Evolutionary conservation across 805 yeast genomes (phyloP), one percentile per base, ranked within the genome.

Genomic region (Metschnikowia matae): DNA sequence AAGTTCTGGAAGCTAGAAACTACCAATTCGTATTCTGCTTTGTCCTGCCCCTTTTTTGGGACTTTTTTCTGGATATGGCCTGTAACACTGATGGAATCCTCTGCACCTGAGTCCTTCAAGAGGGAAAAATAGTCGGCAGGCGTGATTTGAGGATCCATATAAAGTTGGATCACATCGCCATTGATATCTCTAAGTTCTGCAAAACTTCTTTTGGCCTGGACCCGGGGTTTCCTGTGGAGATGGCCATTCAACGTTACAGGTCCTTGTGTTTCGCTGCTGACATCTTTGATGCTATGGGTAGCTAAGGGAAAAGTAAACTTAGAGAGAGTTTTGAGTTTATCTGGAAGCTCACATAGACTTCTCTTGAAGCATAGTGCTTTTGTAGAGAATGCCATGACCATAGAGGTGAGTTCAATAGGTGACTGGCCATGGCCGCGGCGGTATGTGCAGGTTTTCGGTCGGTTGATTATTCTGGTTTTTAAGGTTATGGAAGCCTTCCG

Each of bases 191-290:
- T 74, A 13, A 92, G 67, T 26, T 78, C 80, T 2, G 86, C 94
- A 71, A 94, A 92, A 1, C 81, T 75, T 44, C 88, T 70, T 47
- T 81, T 82, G 3, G 92, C 83, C 48, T 87, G 70, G 48, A 82
- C 81, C 48, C 85, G 77, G 0, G 96, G 94, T 55, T 84, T 83
- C 20, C 79, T 73, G 60, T 89, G 82, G 15, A 92, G 78, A 89
- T 97, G 94, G 0, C 99, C 98, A 54, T 88, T 81, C 6, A 92
- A 56, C 0, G 77, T 73, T 2, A 85, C 78, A 4, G 45, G 40
- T 1, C 51, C 48, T 23, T 17, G 33, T 13, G 65, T 57, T 3
- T 51, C 44, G 37, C 39, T 18, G n/a, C 17, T 40, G n/a, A 52
- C 33, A 3, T 53, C 48, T 31, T 21, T 50, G 29, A 68, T 54